Base-by-base conservation (phyloP, 371 early-diverging fungal genomes). In the Syncephalastrum racemosum region DNA sequence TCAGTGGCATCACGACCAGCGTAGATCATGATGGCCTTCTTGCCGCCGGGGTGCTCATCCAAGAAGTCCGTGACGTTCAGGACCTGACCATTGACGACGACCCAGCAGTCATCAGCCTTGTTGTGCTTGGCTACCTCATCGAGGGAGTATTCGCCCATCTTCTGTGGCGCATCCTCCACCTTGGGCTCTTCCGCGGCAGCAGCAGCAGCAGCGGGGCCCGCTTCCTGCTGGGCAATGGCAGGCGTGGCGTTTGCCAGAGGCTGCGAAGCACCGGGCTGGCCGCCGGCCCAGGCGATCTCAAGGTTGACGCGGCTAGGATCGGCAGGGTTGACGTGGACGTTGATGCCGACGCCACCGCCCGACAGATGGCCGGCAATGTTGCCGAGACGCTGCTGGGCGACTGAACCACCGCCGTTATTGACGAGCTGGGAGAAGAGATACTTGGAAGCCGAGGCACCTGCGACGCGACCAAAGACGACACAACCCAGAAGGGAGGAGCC, bases 381-480 rank as follows among this genome's bases (percentile, higher is more conserved):
- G 43, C 85, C 85, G 22, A 91, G 80, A 79, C 89, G 90, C 53
- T 85, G 81, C 54, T 80, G 76, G 53, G 91, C 90, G 43, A 77
- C 73, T 19, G 71, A 67, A 22, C 54, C 60, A 63, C 66, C 47
- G 57, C 66, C 42, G 64, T 50, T 56, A 67, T 79, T 79, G 52
- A 79, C 71, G 24, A 81, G 84, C 64, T 75, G 77, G 54, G 73
- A 58, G 61, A 90, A 79, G 16, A 86, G 67, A 67, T 90, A 87
- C 12, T 75, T 55, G n/a, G 86, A 71, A 50, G 91, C 91, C 27
- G 81, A 66, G 67, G 82, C 78, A 59, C 96, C 97, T 43, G 97
- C 95, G 40, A 93, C 93, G 66, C 98, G 90, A 51, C 98, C 98
- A 82, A 89, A 97, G 52, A 97, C 98, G 19, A 95, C 96, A 68